Evolutionary conservation across 306 rosid species (phyloP).

Genomic region (Lithocarpus polystachyus): DNA sequence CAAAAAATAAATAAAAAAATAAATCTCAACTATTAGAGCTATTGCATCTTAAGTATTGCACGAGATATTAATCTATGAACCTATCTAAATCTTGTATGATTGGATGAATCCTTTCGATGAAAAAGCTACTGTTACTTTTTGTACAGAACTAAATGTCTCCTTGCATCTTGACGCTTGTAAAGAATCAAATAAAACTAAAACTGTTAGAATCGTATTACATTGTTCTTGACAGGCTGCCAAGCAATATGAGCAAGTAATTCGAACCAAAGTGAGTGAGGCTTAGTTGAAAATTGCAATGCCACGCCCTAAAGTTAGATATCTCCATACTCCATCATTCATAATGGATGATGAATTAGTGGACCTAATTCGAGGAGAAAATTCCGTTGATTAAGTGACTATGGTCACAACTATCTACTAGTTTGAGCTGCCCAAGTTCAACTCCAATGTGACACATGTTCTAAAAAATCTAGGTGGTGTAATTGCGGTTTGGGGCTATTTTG

Average conservation of each 20-base stretch:
- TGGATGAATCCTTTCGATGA: no score
- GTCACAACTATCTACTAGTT: conserved; percentile 38
- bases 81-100: no score
- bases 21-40: no score
- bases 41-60: no score
- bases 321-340: conserved; percentile 16
- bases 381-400: conserved; percentile 25
- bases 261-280: conserved; percentile 25
- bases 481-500: not conserved
- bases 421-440: conserved; percentile 30
- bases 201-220: not conserved
- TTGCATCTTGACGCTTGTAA: no score
- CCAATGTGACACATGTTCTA: conserved; percentile 14
- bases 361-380: conserved; percentile 24
- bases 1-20: no score
- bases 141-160: no score
- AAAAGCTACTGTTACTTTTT: no score
- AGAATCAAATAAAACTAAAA: no score
- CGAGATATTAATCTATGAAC: no score
- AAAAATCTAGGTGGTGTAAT: conserved; percentile 33
- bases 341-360: conserved; percentile 25
- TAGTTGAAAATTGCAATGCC: conserved; percentile 26
- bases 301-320: conserved; percentile 30
- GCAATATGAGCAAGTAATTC: conserved; percentile 30
- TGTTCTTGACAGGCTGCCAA: conserved; percentile 17